Evolutionary conservation across 306 rosid genomes (phyloP).

Genomic region (Cyamopsis tetragonoloba): DNA sequence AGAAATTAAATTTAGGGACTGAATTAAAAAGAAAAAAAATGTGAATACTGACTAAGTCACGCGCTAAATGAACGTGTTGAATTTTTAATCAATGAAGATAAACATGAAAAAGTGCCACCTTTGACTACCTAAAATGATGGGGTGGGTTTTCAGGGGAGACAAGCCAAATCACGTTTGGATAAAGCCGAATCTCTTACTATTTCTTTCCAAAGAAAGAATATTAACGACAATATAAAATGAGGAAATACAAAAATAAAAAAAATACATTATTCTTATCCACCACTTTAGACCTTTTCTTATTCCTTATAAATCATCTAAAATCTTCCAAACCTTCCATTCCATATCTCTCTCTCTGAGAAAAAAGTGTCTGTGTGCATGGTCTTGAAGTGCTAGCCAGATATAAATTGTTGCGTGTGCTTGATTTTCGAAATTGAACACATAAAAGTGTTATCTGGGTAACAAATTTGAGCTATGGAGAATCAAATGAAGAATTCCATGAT

Average conservation of each 20-base stretch:
- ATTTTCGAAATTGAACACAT: neutral
- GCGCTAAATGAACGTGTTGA: neutral
- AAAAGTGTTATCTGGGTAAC: neutral
- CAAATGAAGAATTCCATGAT: neutral
- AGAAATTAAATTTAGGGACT: no score
- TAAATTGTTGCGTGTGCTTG: neutral
- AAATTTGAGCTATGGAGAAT: neutral
- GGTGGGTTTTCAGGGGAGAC: slow-evolving; percentile 20
- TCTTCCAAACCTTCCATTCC: slow-evolving; percentile 18
- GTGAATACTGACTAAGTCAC: neutral
- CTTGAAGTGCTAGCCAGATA: neutral
- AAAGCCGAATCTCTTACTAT: slow-evolving; percentile 45
- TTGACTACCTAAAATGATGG: neutral
- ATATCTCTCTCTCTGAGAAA: neutral
- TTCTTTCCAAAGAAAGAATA: slow-evolving; percentile 16
- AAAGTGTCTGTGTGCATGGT: neutral
- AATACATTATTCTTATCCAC: slow-evolving; percentile 36
- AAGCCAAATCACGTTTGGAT: slow-evolving; percentile 29
- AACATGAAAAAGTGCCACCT: neutral
- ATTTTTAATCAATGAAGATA: neutral
- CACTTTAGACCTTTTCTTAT: slow-evolving; percentile 13
- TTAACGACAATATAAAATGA: neutral
- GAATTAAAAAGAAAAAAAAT: neutral
- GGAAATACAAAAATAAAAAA: neutral
- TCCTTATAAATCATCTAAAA: slow-evolving; percentile 17